Conservation (phyloP, 345 rosid genomes). For the Camelina hispida region DNA sequence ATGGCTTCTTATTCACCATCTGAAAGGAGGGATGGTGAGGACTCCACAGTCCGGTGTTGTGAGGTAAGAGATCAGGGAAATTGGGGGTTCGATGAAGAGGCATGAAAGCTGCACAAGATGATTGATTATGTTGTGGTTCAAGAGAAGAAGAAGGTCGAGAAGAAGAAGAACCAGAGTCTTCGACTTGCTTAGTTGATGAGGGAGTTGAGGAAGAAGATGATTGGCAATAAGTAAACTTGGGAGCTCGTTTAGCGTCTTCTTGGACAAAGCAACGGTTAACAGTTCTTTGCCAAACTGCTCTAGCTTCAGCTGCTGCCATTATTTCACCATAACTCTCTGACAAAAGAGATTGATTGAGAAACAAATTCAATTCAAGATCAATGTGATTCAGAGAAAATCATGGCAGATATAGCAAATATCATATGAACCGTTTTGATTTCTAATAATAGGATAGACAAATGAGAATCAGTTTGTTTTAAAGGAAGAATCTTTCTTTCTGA, state of each 20-base stretch:
- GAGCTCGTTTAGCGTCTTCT: slow-evolving; percentile 98
- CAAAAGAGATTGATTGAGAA: slow-evolving; percentile 1
- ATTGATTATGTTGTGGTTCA: slow-evolving; percentile 50
- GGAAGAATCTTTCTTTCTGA: slow-evolving; percentile 40
- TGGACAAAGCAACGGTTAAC: slow-evolving; percentile 95
- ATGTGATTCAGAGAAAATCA: slow-evolving; percentile 4
- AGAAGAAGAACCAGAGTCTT: slow-evolving; percentile 53
- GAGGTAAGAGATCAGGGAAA: slow-evolving; percentile 52
- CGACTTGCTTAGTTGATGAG: slow-evolving; percentile 58
- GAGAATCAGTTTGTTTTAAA: too few species aligned
- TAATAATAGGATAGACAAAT: too few species aligned
- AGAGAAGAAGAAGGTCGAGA: slow-evolving; percentile 38
- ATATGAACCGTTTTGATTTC: slow-evolving; percentile 1
- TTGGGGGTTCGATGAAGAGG: slow-evolving; percentile 61
- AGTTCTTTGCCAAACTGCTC: slow-evolving; percentile 91
- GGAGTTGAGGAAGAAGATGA: slow-evolving; percentile 63
- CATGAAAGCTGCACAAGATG: slow-evolving; percentile 55
- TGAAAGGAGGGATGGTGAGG: slow-evolving; percentile 51
- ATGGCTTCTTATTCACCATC: slow-evolving; percentile 39
- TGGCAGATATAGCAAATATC: neutral
- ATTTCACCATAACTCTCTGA: slow-evolving; percentile 40
- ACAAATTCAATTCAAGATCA: neutral
- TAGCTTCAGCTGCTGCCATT: slow-evolving; percentile 95
- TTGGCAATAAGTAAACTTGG: slow-evolving; percentile 87
- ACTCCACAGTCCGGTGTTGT: slow-evolving; percentile 75